These are phyloP conservation scores for Epicoccum nigrum DNA, from an alignment of 2,329 filamentous ascomycete species.

Conservation along the genomic window DNA sequence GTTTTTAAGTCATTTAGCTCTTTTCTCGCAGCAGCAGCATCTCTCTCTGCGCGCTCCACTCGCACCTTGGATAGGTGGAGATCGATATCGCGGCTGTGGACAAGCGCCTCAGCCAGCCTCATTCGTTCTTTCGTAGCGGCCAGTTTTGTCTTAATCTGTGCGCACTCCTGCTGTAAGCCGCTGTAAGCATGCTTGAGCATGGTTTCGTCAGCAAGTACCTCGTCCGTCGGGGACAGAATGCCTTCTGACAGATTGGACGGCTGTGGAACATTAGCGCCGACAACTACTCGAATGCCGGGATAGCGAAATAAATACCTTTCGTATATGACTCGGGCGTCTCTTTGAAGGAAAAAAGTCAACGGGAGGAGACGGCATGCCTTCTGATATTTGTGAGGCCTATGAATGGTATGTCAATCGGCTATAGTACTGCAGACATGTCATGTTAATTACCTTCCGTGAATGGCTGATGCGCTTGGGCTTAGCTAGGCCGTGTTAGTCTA, in stretches of 20 bases:
- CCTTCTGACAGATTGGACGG: conserved; percentile 19
- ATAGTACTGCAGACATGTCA: background rate
- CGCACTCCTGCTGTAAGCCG: conserved; percentile 19
- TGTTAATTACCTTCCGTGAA: conserved; percentile 12
- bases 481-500: conserved; percentile 1
- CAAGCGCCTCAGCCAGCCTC: conserved; percentile 19
- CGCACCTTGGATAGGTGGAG: conserved; percentile 13
- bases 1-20: conserved; percentile 14
- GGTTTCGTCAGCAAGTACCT: conserved; percentile 19
- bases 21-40: conserved; percentile 15
- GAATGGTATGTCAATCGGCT: background rate
- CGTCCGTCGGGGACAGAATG: conserved; percentile 17
- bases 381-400: conserved; percentile 12
- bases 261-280: background rate
- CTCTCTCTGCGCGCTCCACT: conserved; percentile 17
- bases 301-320: conserved; percentile 5
- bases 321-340: conserved; percentile 13
- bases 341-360: conserved; percentile 7
- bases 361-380: conserved; percentile 2
- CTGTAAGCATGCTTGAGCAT: conserved; percentile 24
- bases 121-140: conserved; percentile 21
- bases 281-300: background rate
- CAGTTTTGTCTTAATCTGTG: conserved; percentile 15
- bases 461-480: conserved; percentile 14
- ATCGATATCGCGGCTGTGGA: conserved; percentile 14